These are phyloP conservation scores for Macrocystidia cucumis DNA, from an alignment of 1,284 basidiomycete genomes.

Conservation along the genomic window DNA sequence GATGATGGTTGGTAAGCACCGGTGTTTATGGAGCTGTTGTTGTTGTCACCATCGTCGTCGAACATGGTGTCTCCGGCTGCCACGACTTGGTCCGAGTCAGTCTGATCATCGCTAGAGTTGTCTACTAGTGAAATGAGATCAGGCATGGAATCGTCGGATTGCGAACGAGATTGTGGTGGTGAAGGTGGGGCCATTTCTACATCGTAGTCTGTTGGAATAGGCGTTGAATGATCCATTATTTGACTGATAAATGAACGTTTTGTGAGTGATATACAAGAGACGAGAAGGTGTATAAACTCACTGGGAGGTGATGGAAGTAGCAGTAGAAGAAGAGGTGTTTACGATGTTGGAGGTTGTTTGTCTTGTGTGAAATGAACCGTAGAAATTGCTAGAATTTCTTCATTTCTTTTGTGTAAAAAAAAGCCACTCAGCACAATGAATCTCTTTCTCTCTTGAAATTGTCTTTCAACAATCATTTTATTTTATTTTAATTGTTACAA, in stretches of 20 bases:
- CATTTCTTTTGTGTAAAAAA: too few relatives aligned
- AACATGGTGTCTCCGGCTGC: slow-evolving; percentile 26
- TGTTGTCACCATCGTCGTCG: slow-evolving; percentile 22
- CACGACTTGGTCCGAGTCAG: slow-evolving; percentile 19
- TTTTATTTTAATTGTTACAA: too few relatives aligned
- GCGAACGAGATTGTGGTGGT: too few relatives aligned
- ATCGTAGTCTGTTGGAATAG: slow-evolving; percentile 2
- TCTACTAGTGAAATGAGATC: slow-evolving; percentile 26
- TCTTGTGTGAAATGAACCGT: too few relatives aligned
- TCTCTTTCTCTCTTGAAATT: too few relatives aligned
- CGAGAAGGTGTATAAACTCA: slow-evolving; percentile 7
- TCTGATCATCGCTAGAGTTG: slow-evolving; percentile 16
- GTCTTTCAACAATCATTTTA: too few relatives aligned
- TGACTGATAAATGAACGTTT: too few relatives aligned
- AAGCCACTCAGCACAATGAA: too few relatives aligned
- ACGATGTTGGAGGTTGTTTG: too few relatives aligned
- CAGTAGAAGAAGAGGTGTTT: not conserved
- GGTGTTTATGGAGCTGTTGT: slow-evolving; percentile 16
- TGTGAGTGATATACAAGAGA: slow-evolving; percentile 8
- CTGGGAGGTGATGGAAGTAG: not conserved
- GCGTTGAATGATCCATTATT: slow-evolving; percentile 7
- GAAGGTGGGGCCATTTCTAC: too few relatives aligned
- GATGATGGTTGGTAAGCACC: slow-evolving; percentile 1
- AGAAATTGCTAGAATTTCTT: too few relatives aligned
- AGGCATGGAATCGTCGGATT: slow-evolving; percentile 21